phyloP scores from a whole-genome alignment of 1,139 yeast species.

The Pichia sp. region DNA sequence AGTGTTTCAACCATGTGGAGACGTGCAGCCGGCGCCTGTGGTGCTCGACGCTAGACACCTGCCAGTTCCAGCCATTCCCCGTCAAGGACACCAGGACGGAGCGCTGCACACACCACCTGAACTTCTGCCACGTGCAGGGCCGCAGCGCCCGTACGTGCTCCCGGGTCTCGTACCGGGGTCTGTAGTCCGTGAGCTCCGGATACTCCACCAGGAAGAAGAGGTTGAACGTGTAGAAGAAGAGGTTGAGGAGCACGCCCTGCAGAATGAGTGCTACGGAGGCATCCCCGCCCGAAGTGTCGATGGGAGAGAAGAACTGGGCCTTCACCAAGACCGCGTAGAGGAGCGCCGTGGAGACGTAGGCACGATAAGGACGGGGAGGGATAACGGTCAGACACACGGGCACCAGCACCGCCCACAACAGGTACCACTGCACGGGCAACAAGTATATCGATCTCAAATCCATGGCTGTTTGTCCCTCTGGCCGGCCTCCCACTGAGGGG shows the following conservation, averaged over 20 bases:
- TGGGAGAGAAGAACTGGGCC: constrained; percentile 11
- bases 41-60: constrained; percentile 3
- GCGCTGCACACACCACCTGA: constrained; percentile 17
- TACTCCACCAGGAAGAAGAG: constrained; percentile 18
- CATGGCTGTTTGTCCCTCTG: constrained; percentile 8
- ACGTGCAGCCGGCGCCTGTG: neutral
- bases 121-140: constrained; percentile 11
- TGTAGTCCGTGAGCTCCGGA: constrained; percentile 20
- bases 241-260: constrained; percentile 17
- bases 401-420: constrained; percentile 11
- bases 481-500: too few relatives aligned
- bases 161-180: constrained; percentile 13
- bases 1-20: constrained; percentile 4
- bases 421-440: constrained; percentile 11
- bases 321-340: constrained; percentile 12
- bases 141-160: constrained; percentile 13
- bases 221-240: constrained; percentile 17
- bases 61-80: constrained; percentile 23
- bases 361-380: constrained; percentile 19
- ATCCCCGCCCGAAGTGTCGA: neutral
- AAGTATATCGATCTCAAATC: neutral
- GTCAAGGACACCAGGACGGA: constrained; percentile 12
- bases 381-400: constrained; percentile 15
- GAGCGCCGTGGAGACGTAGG: constrained; percentile 15
- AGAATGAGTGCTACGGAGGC: constrained; percentile 13